These are phyloP conservation scores for Onygenales sp. DNA, from an alignment of 2,329 filamentous ascomycete species.

Conservation along the genomic window DNA sequence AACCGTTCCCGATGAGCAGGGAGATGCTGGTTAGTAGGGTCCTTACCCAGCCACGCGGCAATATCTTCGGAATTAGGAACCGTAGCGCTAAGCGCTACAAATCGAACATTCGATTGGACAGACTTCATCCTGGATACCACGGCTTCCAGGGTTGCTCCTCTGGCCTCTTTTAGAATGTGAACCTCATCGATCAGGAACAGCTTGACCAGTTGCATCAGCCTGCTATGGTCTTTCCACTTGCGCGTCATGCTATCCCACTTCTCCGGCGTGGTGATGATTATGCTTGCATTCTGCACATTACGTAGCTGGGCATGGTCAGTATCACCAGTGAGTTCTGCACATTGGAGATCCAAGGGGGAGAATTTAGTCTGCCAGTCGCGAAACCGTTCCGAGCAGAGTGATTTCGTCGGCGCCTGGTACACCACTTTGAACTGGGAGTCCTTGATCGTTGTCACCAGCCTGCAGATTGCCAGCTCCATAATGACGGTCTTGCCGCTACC, in stretches of 20 bases:
- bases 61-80: constrained; percentile 76
- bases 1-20: constrained; percentile 62
- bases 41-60: constrained; percentile 66
- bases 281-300: constrained; percentile 62
- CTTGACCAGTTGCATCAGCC: constrained; percentile 63
- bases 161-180: constrained; percentile 70
- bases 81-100: constrained; percentile 73
- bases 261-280: constrained; percentile 81
- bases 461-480: constrained; percentile 73
- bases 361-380: constrained; percentile 74
- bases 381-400: constrained; percentile 66
- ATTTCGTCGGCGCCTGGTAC: constrained; percentile 78
- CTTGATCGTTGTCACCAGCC: constrained; percentile 48
- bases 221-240: constrained; percentile 74
- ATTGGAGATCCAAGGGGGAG: constrained; percentile 53
- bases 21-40: constrained; percentile 47
- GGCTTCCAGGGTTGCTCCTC: constrained; percentile 71
- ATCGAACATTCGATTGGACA: constrained; percentile 63
- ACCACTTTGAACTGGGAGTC: constrained; percentile 65
- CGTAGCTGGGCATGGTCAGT: constrained; percentile 58
- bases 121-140: constrained; percentile 84
- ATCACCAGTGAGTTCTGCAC: constrained; percentile 74
- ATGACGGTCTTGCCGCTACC: constrained; percentile 78
- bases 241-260: constrained; percentile 88
- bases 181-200: constrained; percentile 82